phyloP scores from a whole-genome alignment of 306 rosid species.

The Acacia crassicarpa region DNA sequence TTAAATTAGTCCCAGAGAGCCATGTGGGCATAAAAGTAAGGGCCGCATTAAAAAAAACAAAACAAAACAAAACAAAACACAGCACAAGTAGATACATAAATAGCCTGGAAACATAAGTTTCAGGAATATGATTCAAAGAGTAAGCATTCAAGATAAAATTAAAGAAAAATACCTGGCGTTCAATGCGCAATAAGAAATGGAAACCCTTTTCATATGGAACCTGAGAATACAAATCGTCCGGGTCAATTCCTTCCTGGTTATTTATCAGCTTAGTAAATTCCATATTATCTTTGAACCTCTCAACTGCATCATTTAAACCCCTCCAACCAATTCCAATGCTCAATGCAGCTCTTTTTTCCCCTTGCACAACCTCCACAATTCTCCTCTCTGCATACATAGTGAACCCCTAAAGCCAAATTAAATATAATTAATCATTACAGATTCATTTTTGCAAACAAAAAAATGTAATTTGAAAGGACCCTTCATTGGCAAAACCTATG shows the following conservation, averaged over 20 bases:
- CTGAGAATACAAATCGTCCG: constrained; percentile 81
- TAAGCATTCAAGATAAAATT: neutral
- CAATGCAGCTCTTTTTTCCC: constrained; percentile 71
- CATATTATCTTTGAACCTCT: constrained; percentile 88
- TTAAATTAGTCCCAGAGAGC: neutral
- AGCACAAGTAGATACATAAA: neutral
- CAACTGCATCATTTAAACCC: constrained; percentile 67
- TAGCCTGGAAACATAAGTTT: constrained; percentile 1
- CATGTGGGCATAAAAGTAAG: neutral
- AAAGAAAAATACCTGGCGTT: constrained; percentile 60
- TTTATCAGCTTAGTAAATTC: constrained; percentile 85
- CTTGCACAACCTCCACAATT: constrained; percentile 93
- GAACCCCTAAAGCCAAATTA: constrained; percentile 62
- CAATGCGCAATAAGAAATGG: constrained; percentile 92
- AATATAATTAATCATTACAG: neutral
- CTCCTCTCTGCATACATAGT: constrained; percentile 93
- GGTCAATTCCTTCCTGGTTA: constrained; percentile 86
- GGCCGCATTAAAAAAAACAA: neutral
- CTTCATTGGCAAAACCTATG: too few relatives aligned
- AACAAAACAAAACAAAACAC: too few relatives aligned
- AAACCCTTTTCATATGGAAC: constrained; percentile 97
- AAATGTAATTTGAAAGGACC: too few relatives aligned
- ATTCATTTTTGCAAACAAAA: neutral
- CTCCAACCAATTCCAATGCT: constrained; percentile 91
- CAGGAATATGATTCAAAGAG: constrained; percentile 5